These are phyloP conservation scores for Lichtheimia ramosa DNA, from an alignment of 371 early-diverging fungal species.

Conservation along the genomic window DNA sequence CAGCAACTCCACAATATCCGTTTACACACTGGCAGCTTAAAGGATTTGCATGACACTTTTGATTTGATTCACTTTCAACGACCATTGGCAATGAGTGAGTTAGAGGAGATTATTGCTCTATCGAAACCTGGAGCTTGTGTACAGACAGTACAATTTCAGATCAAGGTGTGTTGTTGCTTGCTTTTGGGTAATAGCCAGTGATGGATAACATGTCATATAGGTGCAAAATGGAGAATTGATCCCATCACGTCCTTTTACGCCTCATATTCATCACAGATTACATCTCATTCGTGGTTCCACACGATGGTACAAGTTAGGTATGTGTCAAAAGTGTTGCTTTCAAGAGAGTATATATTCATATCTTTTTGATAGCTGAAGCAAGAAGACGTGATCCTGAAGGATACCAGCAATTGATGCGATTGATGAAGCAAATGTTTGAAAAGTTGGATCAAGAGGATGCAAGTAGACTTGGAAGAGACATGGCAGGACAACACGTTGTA, in stretches of 20 bases:
- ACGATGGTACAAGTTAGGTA: too few species aligned
- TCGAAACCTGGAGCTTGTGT: slow-evolving; percentile 11
- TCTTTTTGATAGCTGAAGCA: not conserved
- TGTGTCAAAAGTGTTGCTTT: too few species aligned
- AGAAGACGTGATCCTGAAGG: slow-evolving; percentile 4
- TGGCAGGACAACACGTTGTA: too few species aligned
- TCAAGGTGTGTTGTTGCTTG: slow-evolving; percentile 4
- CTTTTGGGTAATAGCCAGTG: too few species aligned
- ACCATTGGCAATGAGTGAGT: not conserved
- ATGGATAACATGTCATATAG: too few species aligned
- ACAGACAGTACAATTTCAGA: slow-evolving; percentile 10
- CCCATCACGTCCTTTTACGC: too few species aligned
- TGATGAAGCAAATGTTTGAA: slow-evolving; percentile 1
- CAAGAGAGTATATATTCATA: too few species aligned
- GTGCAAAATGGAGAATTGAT: too few species aligned
- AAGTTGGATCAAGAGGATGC: too few species aligned
- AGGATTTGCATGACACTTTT: not conserved
- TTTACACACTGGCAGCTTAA: slow-evolving; percentile 3
- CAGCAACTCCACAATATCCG: slow-evolving; percentile 7
- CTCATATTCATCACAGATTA: too few species aligned
- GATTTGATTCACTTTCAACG: slow-evolving; percentile 11
- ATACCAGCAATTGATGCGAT: not conserved
- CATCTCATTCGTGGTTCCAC: too few species aligned
- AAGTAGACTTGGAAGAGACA: too few species aligned
- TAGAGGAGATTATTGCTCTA: slow-evolving; percentile 3